These are phyloP conservation scores for Benincasa hispida DNA, from an alignment of 306 rosid genomes.

Conservation along the genomic window DNA sequence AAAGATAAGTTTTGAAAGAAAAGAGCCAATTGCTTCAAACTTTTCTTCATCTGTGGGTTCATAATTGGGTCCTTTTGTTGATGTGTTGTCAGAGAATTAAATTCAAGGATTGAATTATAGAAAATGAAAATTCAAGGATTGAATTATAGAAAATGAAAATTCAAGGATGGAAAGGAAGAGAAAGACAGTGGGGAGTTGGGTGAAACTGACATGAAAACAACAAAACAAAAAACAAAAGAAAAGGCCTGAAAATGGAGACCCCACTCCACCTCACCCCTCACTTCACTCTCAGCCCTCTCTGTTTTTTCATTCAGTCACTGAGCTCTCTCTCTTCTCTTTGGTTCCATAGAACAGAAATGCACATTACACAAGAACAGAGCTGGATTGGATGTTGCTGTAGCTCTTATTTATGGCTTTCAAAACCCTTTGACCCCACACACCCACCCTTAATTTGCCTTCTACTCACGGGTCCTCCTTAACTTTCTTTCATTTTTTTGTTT, in stretches of 20 bases:
- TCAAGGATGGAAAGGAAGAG: background rate
- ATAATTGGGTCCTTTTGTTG: background rate
- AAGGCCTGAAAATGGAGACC: constrained; percentile 4
- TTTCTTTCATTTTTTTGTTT: background rate
- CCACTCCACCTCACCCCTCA: background rate
- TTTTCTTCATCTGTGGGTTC: background rate
- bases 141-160: background rate
- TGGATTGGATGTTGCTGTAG: background rate
- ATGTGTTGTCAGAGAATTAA: background rate
- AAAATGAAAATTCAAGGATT: background rate
- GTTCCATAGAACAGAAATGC: background rate
- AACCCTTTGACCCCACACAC: constrained; percentile 4
- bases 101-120: background rate
- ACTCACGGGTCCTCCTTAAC: background rate
- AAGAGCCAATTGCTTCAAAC: background rate
- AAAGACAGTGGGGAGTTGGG: background rate
- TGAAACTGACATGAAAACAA: constrained; percentile 4
- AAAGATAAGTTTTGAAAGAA: background rate
- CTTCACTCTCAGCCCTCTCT: background rate
- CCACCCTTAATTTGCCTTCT: background rate
- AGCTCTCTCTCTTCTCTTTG: background rate
- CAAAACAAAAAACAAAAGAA: constrained; percentile 1
- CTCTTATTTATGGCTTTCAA: constrained; percentile 2
- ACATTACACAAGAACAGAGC: constrained; percentile 6
- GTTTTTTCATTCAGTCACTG: background rate